These are phyloP conservation scores for Septoria linicola DNA, from an alignment of 2,329 filamentous ascomycete species.

Conservation along the genomic window DNA sequence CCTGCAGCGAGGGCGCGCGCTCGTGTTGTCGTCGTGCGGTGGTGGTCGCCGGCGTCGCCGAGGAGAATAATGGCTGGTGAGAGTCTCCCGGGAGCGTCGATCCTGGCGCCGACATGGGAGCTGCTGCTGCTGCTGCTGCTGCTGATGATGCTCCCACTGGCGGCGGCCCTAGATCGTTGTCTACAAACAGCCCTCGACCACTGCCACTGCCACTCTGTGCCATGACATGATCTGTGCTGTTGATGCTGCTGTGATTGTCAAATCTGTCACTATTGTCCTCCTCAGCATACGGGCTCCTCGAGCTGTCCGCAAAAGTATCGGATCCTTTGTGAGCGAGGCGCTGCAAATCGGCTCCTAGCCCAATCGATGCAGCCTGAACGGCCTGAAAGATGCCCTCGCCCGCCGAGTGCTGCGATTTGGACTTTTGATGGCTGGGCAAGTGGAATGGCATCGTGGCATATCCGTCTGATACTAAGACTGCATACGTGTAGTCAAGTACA, in stretches of 20 bases:
- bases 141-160: no score
- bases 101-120: slow-evolving; percentile 24
- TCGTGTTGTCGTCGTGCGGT: slow-evolving; percentile 50
- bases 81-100: slow-evolving; percentile 40
- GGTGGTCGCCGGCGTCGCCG: slow-evolving; percentile 47
- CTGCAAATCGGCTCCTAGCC: slow-evolving; percentile 11
- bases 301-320: slow-evolving; percentile 43
- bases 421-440: not conserved
- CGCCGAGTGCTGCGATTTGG: slow-evolving; percentile 1
- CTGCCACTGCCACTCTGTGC: slow-evolving; percentile 17
- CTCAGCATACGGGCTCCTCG: not conserved
- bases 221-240: slow-evolving; percentile 13
- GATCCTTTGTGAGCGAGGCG: slow-evolving; percentile 43
- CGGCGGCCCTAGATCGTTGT: slow-evolving; percentile 40
- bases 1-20: slow-evolving; percentile 49
- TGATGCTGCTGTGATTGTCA: not conserved
- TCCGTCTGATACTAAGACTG: no score
- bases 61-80: slow-evolving; percentile 46
- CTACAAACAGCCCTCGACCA: slow-evolving; percentile 13
- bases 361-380: not conserved
- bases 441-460: slow-evolving; percentile 5
- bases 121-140: no score
- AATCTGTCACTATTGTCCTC: not conserved
- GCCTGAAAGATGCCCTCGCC: slow-evolving; percentile 10
- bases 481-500: no score